Conservation (phyloP, 805 yeast genomes). For the Candida gorgasii region DNA sequence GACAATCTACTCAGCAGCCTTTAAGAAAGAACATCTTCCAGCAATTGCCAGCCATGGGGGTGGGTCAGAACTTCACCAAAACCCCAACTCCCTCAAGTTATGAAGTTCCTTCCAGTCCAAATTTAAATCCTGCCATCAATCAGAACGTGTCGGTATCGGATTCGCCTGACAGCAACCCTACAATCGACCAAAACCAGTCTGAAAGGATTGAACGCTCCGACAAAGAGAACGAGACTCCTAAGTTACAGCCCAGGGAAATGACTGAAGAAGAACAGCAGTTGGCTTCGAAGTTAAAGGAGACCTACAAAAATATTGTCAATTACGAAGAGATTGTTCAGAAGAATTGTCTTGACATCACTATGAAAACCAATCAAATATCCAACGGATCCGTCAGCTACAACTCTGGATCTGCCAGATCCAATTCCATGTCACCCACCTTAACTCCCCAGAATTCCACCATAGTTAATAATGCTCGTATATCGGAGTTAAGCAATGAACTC, state of each 20-base stretch:
- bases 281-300: conserved; percentile 71
- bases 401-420: conserved; percentile 8
- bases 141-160: conserved; percentile 42
- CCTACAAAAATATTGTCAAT: conserved; percentile 67
- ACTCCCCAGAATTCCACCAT: conserved; percentile 11
- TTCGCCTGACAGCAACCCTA: conserved; percentile 40
- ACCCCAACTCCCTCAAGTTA: conserved; percentile 45
- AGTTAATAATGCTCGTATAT: conserved; percentile 23
- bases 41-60: conserved; percentile 10
- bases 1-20: conserved; percentile 8
- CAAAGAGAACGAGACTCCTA: conserved; percentile 1
- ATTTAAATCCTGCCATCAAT: conserved; percentile 22
- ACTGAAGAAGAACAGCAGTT: conserved; percentile 64
- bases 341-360: conserved; percentile 60
- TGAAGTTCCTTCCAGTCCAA: conserved; percentile 44
- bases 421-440: conserved; percentile 18
- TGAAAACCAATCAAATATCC: conserved; percentile 45
- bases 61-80: conserved; percentile 22
- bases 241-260: conserved; percentile 30
- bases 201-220: conserved; percentile 1
- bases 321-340: conserved; percentile 70
- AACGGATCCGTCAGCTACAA: conserved; percentile 8
- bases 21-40: conserved; percentile 20
- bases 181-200: conserved; percentile 12
- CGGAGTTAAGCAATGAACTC: conserved; percentile 58